A percentile compares a stretch with the other conserved stretches of the same genome.
These are phyloP conservation scores for Trifolium repens DNA, from an alignment of 306 rosid genomes.

Conservation along the genomic window DNA sequence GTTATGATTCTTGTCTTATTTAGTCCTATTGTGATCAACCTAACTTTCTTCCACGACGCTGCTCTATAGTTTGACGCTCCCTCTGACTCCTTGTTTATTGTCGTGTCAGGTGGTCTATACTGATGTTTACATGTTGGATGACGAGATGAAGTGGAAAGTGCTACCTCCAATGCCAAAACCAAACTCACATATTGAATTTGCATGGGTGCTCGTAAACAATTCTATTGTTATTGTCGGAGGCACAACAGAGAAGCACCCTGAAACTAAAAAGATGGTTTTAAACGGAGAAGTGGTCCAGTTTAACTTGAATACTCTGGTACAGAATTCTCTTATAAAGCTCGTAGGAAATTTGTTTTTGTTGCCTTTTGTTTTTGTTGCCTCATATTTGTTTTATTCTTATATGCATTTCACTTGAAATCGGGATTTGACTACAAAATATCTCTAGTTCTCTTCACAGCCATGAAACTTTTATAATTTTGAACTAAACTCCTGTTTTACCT, in stretches of 20 bases:
- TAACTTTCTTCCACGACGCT: not conserved
- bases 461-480: no score
- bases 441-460: no score
- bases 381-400: constrained; percentile 25
- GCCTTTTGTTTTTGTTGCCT: constrained; percentile 31
- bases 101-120: constrained; percentile 73
- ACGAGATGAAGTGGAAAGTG: constrained; percentile 86
- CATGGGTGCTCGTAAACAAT: constrained; percentile 81
- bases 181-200: constrained; percentile 88
- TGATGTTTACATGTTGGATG: constrained; percentile 88
- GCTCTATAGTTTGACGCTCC: constrained; percentile 2
- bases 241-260: constrained; percentile 92
- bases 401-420: not conserved
- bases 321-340: constrained; percentile 29
- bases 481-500: no score
- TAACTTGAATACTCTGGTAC: constrained; percentile 75
- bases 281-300: constrained; percentile 87
- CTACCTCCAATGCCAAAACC: constrained; percentile 84
- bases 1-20: constrained; percentile 9
- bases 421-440: no score
- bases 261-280: constrained; percentile 84
- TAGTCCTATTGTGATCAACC: constrained; percentile 17
- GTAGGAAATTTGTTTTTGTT: constrained; percentile 24
- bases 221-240: constrained; percentile 84
- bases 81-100: constrained; percentile 15